Base-by-base conservation (phyloP, 139 green algal genomes). In the Nannochloris sp. region DNA sequence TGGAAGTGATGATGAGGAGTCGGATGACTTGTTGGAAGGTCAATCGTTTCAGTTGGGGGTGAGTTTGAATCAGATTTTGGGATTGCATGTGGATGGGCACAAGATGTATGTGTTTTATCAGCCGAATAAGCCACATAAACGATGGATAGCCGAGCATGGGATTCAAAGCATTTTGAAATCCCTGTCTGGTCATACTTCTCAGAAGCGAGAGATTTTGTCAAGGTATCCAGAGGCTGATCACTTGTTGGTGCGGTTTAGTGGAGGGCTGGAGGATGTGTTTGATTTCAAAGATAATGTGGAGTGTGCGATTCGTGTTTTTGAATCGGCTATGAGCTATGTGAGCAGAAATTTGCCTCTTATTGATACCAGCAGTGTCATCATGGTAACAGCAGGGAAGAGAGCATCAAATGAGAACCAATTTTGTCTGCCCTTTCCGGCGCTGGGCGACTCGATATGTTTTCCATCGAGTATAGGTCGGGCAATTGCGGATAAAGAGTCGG, bases 71-170 rank as follows among this genome's bases (percentile, higher is more conserved):
- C 60, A 66, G 26, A 55, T 66, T 56, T 6, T 66, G 17, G 26
- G 25, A 28, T 13, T 66, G 8, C 33, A 66, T 1, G 8, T 66
- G 10, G 56, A 64, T 31, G 58, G 25, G 9, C 12, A 31, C 5
- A 14, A 31, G 5, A 51, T 64, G n/a, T n/a, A 57, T 29, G 58
- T 64, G 8, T 64, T 50, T 50, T 64, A 64, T 20, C 58, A 64
- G 25, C 58, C 58, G 0, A 64, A 64, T 20, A 29, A 31, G 25
- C 58, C 58, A 14, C 23, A 20, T 44, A 62, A 62, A 23, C n/a
- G 20, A 46, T 20, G 56, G 30, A 55, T 23, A 62, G 56, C n/a
- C 13, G 56, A 25, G 16, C n/a, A 62, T 56, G 56, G 56, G n/a
- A 46, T 46, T 62, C 23, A 44, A 23, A 20, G 30, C 17, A 44